phyloP scores from a whole-genome alignment of 78 protist genomes.

The Polysphondylium violaceum region DNA sequence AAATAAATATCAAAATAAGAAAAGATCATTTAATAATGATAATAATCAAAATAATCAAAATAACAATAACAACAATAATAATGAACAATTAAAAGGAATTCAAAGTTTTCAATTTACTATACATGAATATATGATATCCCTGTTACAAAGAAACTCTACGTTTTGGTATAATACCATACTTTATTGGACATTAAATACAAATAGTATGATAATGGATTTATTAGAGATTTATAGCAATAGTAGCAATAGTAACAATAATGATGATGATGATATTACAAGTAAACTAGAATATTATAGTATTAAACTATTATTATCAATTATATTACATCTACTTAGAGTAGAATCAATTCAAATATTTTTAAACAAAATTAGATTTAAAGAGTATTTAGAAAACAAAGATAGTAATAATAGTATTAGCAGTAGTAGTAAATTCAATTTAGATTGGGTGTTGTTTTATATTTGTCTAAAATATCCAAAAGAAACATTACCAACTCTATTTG shows the following conservation, averaged over 20 bases:
- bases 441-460: constrained; percentile 25
- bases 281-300: constrained; percentile 7
- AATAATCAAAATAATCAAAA: neutral
- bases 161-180: constrained; percentile 18
- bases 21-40: neutral
- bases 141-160: neutral
- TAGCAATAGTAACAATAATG: neutral
- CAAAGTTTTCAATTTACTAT: neutral
- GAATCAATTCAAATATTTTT: constrained; percentile 16
- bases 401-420: neutral
- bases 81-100: constrained; percentile 10
- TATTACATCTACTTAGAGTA: constrained; percentile 3
- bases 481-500: neutral
- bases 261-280: neutral
- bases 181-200: constrained; percentile 30
- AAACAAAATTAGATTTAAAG: neutral
- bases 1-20: neutral
- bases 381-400: neutral
- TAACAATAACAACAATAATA: neutral
- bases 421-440: neutral
- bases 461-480: constrained; percentile 28
- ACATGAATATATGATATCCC: constrained; percentile 20
- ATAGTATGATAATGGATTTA: neutral
- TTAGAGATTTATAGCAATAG: neutral
- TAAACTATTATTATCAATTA: neutral